Evolutionary conservation across 129 eudicot genomes (phyloP).

Genomic region (Centella asiatica): DNA sequence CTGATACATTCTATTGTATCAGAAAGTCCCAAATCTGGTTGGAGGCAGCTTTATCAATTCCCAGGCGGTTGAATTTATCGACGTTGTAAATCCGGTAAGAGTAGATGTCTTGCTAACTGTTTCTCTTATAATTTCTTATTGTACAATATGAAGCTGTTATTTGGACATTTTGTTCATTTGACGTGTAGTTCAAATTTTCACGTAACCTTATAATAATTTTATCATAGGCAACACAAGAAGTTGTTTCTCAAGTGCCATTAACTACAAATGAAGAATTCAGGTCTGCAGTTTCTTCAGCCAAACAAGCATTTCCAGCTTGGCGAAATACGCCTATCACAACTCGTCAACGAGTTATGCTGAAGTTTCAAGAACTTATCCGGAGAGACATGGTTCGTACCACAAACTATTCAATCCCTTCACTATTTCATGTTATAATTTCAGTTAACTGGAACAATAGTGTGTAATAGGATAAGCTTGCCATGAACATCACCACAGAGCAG

Average conservation of each 20-base stretch:
- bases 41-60: constrained; percentile 89
- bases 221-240: constrained; percentile 82
- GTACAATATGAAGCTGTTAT: background rate
- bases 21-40: constrained; percentile 78
- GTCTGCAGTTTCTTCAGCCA: constrained; percentile 96
- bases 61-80: constrained; percentile 48
- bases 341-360: constrained; percentile 88
- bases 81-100: constrained; percentile 88
- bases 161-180: constrained; percentile 1
- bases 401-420: background rate
- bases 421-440: background rate
- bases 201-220: constrained; percentile 14
- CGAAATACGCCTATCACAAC: constrained; percentile 84
- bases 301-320: constrained; percentile 86
- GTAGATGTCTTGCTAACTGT: background rate
- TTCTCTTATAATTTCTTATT: background rate
- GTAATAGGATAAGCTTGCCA: constrained; percentile 82
- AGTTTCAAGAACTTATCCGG: constrained; percentile 88
- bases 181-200: background rate
- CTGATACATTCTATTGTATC: constrained; percentile 15
- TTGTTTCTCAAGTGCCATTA: constrained; percentile 83
- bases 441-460: constrained; percentile 6
- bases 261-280: constrained; percentile 79
- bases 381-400: constrained; percentile 68
- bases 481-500: constrained; percentile 89